A percentile compares a stretch with the other conserved stretches of the same genome.
These are phyloP conservation scores for Colletotrichum melonis DNA, from an alignment of 2,329 filamentous ascomycete genomes.

Conservation along the genomic window DNA sequence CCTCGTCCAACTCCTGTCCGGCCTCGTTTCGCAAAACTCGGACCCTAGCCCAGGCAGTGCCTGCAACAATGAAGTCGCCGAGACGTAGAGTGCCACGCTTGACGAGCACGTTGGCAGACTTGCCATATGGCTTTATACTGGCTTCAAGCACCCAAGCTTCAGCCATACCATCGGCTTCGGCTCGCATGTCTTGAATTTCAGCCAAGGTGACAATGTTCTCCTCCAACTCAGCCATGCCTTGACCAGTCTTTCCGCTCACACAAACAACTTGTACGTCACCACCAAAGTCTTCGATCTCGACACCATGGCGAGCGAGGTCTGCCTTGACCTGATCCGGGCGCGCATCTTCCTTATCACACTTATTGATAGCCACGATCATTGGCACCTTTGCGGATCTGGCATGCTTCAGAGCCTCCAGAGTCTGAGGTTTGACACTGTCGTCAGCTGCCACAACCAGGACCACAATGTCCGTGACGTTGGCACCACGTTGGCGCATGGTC, in stretches of 20 bases:
- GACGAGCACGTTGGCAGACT: constrained; percentile 89
- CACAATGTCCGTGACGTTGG: constrained; percentile 96
- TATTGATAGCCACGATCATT: constrained; percentile 98
- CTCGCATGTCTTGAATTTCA: constrained; percentile 90
- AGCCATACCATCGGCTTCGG: constrained; percentile 78
- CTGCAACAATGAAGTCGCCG: constrained; percentile 88
- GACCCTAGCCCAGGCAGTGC: constrained; percentile 89
- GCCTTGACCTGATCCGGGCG: constrained; percentile 87
- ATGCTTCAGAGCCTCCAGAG: constrained; percentile 94
- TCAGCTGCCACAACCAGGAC: constrained; percentile 96
- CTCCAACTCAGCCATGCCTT: constrained; percentile 91
- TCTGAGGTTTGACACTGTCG: constrained; percentile 97
- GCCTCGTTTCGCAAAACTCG: constrained; percentile 87
- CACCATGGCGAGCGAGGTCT: constrained; percentile 83
- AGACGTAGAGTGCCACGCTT: constrained; percentile 85
- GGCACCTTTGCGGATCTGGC: constrained; percentile 88
- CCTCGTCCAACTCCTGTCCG: constrained; percentile 76
- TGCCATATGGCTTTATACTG: constrained; percentile 85
- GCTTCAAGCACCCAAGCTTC: constrained; percentile 97
- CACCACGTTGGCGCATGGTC: constrained; percentile 94
- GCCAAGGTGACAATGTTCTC: constrained; percentile 88
- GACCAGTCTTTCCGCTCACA: constrained; percentile 93
- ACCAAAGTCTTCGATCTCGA: constrained; percentile 94
- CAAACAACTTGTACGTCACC: constrained; percentile 93
- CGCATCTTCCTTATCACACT: constrained; percentile 89